Evolutionary conservation across 352 stramenopile species (phyloP).

Genomic region (Pythium scleroteichum): DNA sequence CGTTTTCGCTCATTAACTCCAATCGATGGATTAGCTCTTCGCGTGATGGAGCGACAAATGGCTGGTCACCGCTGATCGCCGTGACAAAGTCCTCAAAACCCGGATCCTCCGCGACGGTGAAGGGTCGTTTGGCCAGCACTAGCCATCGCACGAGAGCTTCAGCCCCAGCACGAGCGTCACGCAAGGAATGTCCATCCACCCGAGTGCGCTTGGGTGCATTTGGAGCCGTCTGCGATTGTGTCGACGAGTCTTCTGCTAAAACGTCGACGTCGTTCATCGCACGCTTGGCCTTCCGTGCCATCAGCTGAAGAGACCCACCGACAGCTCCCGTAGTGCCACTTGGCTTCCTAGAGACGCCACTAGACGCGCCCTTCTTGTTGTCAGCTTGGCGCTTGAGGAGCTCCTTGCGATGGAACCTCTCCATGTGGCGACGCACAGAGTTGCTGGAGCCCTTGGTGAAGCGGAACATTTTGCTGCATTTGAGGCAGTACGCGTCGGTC

Average conservation of each 20-base stretch:
- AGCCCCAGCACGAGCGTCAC: slow-evolving; percentile 32
- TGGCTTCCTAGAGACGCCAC: neutral
- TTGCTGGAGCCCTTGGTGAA: slow-evolving; percentile 64
- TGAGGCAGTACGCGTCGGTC: slow-evolving; percentile 49
- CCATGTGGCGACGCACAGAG: slow-evolving; percentile 58
- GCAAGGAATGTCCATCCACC: slow-evolving; percentile 4
- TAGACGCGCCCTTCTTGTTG: slow-evolving; percentile 11
- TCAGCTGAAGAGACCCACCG: neutral
- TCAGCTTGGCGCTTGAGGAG: slow-evolving; percentile 35
- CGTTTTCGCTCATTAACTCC: slow-evolving; percentile 38
- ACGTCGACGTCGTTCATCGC: neutral
- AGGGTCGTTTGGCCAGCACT: slow-evolving; percentile 33
- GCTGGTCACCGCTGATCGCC: slow-evolving; percentile 19
- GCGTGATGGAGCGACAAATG: slow-evolving; percentile 28
- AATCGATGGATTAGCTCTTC: slow-evolving; percentile 36
- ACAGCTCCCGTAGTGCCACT: neutral
- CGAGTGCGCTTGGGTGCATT: slow-evolving; percentile 17
- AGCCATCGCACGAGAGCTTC: slow-evolving; percentile 48
- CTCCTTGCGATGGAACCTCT: slow-evolving; percentile 53
- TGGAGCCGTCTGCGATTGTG: neutral
- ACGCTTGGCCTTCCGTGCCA: slow-evolving; percentile 22
- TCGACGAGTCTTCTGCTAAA: no score
- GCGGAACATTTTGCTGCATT: slow-evolving; percentile 47
- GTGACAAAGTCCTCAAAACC: slow-evolving; percentile 36
- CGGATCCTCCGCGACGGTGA: slow-evolving; percentile 35